Base-by-base conservation (phyloP, 2,329 filamentous ascomycete genomes). In the Aspergillus fumigatus region DNA sequence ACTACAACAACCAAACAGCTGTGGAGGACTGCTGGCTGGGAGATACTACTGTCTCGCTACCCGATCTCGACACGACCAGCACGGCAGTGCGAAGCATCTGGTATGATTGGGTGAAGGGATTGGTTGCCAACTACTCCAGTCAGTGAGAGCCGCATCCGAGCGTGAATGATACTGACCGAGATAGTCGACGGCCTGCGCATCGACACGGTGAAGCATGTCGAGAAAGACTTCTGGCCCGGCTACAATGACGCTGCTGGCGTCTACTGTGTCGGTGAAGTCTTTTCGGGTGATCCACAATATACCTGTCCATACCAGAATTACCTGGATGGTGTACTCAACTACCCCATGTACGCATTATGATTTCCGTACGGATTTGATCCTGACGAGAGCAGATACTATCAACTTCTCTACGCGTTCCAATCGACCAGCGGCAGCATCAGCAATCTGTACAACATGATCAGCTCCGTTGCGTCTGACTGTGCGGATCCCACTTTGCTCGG, bases 41-140 rank as follows among this genome's bases (percentile, higher is more conserved):
- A 23, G 77, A 79, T 55, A 75, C 73, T 14, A 78, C 76, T 23
- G 78, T 82, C 10, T 76, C 78, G 0, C 80, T 89, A 0, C 84
- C 85, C 0, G 86, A 89, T 60, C 69, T 88, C 10, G 74, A 82
- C 54, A 88, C 86, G 0, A 76, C 81, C 48, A 73, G 77, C 43
- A 52, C 71, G 0, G 66, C 69, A 1, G 80, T 88, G 14, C 76
- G 78, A 27, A 65, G 66, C 17, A 72, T 82, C 3, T 82, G 82
- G 65, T 73, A 82, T 51, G 68, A 73, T n/a, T 89, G 87, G 86
- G 76, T 88, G 61, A 67, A 67, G 25, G 74, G 74, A 48, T 73
- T 88, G 1, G 80, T 88, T 1, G 66, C 75, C 3, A 82, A 84
- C 59, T 88, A 86, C 64, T 76, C 75, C 14, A 84, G 88, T 73